Evolutionary conservation across 2,329 filamentous ascomycete species (phyloP).

Genomic region (Fusarium pseudonygamai): DNA sequence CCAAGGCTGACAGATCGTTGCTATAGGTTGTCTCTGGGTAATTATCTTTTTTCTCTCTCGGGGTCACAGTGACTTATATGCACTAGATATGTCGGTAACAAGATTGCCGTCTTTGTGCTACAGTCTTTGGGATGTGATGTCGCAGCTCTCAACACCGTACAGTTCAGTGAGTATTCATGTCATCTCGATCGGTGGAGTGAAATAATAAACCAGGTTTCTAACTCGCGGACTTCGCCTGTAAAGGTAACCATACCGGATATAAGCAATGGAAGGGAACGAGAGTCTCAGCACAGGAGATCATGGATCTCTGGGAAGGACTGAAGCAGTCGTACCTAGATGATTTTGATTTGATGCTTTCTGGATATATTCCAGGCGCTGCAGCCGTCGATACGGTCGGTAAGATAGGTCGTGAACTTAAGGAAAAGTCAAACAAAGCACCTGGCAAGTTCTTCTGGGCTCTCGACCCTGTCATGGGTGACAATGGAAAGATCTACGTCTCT

Average conservation of each 20-base stretch:
- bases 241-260: constrained; percentile 96
- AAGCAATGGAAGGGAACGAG: constrained; percentile 86
- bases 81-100: constrained; percentile 92
- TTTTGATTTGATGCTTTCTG: constrained; percentile 94
- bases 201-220: background rate
- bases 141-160: constrained; percentile 92
- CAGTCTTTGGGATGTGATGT: constrained; percentile 95
- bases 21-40: constrained; percentile 44
- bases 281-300: constrained; percentile 83
- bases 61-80: constrained; percentile 1
- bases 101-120: constrained; percentile 94
- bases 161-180: constrained; percentile 78
- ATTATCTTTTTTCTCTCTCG: background rate
- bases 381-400: constrained; percentile 84
- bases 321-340: constrained; percentile 84
- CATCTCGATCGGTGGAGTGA: background rate
- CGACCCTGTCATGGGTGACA: constrained; percentile 98
- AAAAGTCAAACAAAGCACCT: constrained; percentile 67
- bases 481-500: constrained; percentile 89
- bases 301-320: constrained; percentile 84
- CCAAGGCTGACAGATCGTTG: constrained; percentile 18
- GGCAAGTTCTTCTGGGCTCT: constrained; percentile 96
- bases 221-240: constrained; percentile 5
- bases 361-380: constrained; percentile 89
- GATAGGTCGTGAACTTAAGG: constrained; percentile 83